Evolutionary conservation across 176 grass and related monocot species (phyloP).

Genomic region (Leersia perrieri): DNA sequence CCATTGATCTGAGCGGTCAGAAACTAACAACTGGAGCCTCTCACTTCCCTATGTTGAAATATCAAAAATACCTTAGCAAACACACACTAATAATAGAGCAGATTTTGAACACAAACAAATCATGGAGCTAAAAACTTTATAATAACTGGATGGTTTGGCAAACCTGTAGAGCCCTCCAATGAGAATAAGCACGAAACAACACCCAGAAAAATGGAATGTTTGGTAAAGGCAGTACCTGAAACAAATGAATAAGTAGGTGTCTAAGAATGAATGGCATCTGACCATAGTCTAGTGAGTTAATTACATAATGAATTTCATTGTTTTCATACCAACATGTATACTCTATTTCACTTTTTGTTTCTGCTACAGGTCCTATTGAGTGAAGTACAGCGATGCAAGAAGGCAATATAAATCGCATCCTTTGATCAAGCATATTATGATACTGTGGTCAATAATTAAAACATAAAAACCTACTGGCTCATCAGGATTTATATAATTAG

Average conservation of each 20-base stretch:
- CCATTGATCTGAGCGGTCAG: slow-evolving; percentile 54
- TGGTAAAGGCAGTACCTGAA: slow-evolving; percentile 92
- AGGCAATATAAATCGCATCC: slow-evolving; percentile 18
- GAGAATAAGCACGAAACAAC: slow-evolving; percentile 90
- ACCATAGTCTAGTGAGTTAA: slow-evolving; percentile 10
- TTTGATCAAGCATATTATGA: background rate
- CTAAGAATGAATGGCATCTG: slow-evolving; percentile 9
- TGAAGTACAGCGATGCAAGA: slow-evolving; percentile 10
- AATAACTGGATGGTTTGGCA: background rate
- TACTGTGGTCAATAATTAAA: background rate
- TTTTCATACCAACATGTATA: background rate
- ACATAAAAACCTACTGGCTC: background rate
- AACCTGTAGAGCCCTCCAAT: slow-evolving; percentile 98
- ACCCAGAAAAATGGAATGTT: slow-evolving; percentile 95
- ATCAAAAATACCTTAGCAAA: slow-evolving; percentile 2
- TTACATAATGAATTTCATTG: background rate
- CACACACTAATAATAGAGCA: background rate
- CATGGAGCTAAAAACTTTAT: background rate
- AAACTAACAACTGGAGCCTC: slow-evolving; percentile 73
- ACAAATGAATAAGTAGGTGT: slow-evolving; percentile 25
- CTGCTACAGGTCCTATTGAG: background rate
- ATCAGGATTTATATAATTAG: background rate
- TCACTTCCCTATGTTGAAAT: slow-evolving; percentile 80
- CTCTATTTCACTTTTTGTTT: background rate
- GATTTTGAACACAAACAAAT: background rate